phyloP scores from a whole-genome alignment of 2,329 filamentous ascomycete species.

The Dothistroma septosporum region DNA sequence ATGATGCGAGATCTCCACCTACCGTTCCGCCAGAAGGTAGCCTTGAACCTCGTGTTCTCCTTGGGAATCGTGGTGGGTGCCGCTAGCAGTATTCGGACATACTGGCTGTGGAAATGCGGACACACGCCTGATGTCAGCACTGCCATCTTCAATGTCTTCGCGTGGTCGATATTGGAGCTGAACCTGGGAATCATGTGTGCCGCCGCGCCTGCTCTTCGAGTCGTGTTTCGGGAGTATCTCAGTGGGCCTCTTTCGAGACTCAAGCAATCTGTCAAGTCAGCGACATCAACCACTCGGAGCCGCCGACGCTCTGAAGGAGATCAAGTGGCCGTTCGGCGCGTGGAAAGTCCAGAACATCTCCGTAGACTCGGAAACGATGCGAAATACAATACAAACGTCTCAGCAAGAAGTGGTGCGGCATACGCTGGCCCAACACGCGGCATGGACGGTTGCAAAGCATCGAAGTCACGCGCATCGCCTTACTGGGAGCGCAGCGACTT shows the following conservation, averaged over 20 bases:
- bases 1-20: conserved; percentile 46
- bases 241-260: conserved; percentile 15
- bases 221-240: conserved; percentile 43
- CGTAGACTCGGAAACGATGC: neutral
- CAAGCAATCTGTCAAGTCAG: conserved; percentile 10
- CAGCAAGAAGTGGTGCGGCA: neutral
- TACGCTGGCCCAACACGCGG: neutral
- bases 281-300: conserved; percentile 5
- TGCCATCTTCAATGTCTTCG: conserved; percentile 38
- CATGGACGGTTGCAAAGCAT: neutral
- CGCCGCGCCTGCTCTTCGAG: conserved; percentile 42
- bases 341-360: conserved; percentile 2
- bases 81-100: conserved; percentile 34
- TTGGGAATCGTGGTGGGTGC: conserved; percentile 31
- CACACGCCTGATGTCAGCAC: conserved; percentile 41
- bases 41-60: conserved; percentile 40
- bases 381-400: conserved; percentile 4
- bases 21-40: conserved; percentile 42
- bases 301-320: conserved; percentile 13
- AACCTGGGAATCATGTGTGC: conserved; percentile 43
- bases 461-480: neutral
- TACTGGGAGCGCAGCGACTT: neutral
- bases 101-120: conserved; percentile 29
- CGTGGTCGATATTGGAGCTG: conserved; percentile 42
- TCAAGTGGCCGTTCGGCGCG: conserved; percentile 9